phyloP scores from a whole-genome alignment of 768 basidiomycete species.

The Dentipellis sp. region DNA sequence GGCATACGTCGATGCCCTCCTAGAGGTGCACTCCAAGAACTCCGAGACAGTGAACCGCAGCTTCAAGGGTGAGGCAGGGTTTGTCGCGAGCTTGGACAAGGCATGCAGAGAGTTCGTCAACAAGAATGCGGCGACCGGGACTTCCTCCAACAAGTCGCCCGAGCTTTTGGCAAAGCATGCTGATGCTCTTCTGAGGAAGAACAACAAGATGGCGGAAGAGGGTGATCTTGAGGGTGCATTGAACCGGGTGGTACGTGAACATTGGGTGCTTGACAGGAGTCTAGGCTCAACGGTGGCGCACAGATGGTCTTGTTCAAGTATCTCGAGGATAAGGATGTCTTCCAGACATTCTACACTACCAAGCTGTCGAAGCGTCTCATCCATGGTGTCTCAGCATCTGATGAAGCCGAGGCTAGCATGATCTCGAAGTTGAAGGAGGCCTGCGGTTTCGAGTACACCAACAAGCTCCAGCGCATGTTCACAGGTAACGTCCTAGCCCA shows the following conservation, averaged over 20 bases:
- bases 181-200: conserved; percentile 84
- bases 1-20: conserved; percentile 85
- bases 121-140: conserved; percentile 80
- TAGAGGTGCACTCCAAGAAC: conserved; percentile 90
- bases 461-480: conserved; percentile 95
- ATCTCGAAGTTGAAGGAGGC: conserved; percentile 95
- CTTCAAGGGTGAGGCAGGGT: conserved; percentile 89
- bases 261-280: neutral
- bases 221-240: conserved; percentile 84
- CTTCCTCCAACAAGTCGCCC: conserved; percentile 79
- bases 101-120: conserved; percentile 96
- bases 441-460: conserved; percentile 95
- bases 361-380: conserved; percentile 91
- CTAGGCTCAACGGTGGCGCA: neutral
- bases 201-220: conserved; percentile 91
- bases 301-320: conserved; percentile 99
- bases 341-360: conserved; percentile 96
- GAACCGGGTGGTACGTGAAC: conserved; percentile 69
- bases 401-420: conserved; percentile 96
- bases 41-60: conserved; percentile 79
- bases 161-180: conserved; percentile 90
- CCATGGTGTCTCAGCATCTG: conserved; percentile 83
- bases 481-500: conserved; percentile 44
- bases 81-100: conserved; percentile 88
- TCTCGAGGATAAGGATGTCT: conserved; percentile 97